A percentile compares a stretch with the other conserved stretches of the same genome.
These are phyloP conservation scores for Cladosporium sp. DNA, from an alignment of 2,329 filamentous ascomycete species.

Conservation along the genomic window DNA sequence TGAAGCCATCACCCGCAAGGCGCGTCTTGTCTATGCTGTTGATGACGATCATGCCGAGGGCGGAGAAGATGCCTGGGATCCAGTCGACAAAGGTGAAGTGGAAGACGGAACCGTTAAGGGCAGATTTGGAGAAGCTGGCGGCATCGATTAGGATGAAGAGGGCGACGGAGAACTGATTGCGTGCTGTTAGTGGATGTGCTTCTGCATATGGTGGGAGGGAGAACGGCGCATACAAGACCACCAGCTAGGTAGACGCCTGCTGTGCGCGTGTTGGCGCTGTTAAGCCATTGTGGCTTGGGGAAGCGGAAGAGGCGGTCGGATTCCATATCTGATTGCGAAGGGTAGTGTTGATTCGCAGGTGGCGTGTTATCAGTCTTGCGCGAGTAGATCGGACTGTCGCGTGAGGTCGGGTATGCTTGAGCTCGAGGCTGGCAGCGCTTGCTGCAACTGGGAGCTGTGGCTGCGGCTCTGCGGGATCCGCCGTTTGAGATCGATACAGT, in stretches of 20 bases:
- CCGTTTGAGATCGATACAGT: not conserved
- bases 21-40: constrained; percentile 67
- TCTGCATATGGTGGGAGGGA: not conserved
- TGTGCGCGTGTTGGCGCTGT: constrained; percentile 59
- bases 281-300: constrained; percentile 63
- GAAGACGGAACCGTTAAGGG: constrained; percentile 54
- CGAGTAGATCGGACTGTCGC: not conserved
- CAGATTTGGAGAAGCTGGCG: constrained; percentile 59
- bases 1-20: constrained; percentile 60
- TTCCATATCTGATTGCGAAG: constrained; percentile 35
- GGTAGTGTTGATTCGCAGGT: not conserved
- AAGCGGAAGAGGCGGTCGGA: constrained; percentile 61
- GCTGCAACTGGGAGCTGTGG: not conserved
- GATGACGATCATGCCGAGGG: constrained; percentile 67
- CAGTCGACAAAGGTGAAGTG: constrained; percentile 69
- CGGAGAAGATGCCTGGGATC: constrained; percentile 67
- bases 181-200: not conserved
- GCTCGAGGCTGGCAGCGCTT: constrained; percentile 8
- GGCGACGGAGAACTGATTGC: constrained; percentile 59
- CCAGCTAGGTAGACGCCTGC: constrained; percentile 64
- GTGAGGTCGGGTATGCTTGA: constrained; percentile 5
- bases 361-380: not conserved
- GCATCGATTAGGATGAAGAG: constrained; percentile 68
- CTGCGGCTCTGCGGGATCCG: constrained; percentile 1
- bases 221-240: constrained; percentile 53